phyloP scores from a whole-genome alignment of 768 basidiomycete genomes.

The Suillus luteus region DNA sequence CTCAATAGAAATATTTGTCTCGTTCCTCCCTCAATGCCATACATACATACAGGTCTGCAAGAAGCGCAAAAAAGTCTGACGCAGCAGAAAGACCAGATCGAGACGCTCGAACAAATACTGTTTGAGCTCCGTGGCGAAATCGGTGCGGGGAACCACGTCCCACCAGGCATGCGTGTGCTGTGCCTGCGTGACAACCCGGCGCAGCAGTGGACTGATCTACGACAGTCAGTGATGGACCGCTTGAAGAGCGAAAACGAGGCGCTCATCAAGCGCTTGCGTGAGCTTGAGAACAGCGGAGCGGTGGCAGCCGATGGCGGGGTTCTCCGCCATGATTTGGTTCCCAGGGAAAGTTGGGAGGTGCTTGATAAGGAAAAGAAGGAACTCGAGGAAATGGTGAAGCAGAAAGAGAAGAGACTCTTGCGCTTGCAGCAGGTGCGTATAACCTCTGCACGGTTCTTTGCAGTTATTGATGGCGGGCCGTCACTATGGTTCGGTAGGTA shows the following conservation, averaged over 20 bases:
- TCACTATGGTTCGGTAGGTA: slow-evolving; percentile 47
- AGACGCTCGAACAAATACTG: slow-evolving; percentile 73
- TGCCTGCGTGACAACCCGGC: slow-evolving; percentile 79
- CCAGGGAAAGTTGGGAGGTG: slow-evolving; percentile 78
- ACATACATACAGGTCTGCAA: slow-evolving; percentile 42
- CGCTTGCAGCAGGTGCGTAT: slow-evolving; percentile 72
- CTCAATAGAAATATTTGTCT: background rate
- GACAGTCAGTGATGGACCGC: slow-evolving; percentile 73
- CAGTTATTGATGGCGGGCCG: background rate
- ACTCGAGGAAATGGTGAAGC: slow-evolving; percentile 60
- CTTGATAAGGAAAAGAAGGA: slow-evolving; percentile 69
- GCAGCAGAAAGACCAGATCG: slow-evolving; percentile 54
- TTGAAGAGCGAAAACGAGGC: slow-evolving; percentile 85
- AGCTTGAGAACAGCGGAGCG: slow-evolving; percentile 50
- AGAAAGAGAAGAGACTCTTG: slow-evolving; percentile 81
- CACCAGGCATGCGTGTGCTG: slow-evolving; percentile 70
- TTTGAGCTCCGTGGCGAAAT: slow-evolving; percentile 80
- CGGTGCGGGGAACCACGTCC: slow-evolving; percentile 72
- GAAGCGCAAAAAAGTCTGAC: slow-evolving; percentile 38
- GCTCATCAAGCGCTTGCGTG: slow-evolving; percentile 64
- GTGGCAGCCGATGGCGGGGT: slow-evolving; percentile 22
- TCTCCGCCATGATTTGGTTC: slow-evolving; percentile 48
- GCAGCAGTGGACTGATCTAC: slow-evolving; percentile 75
- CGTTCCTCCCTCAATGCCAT: slow-evolving; percentile 9
- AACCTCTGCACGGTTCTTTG: background rate